A percentile compares a stretch with the other conserved stretches of the same genome.
phyloP scores from a whole-genome alignment of 257 asterid species.

The Rauvolfia tetraphylla region DNA sequence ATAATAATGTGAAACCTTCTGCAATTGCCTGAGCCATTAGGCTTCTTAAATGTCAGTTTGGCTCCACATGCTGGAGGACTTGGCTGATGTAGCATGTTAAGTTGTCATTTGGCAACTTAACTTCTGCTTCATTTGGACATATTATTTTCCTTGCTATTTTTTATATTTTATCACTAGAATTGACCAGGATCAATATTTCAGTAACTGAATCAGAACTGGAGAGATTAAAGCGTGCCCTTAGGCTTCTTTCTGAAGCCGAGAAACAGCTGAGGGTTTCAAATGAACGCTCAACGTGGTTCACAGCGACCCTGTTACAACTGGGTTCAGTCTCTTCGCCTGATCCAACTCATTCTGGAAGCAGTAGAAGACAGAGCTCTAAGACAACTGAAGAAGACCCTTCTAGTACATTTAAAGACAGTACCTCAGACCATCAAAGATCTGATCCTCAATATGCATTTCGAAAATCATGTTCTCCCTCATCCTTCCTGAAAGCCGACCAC shows the following conservation, averaged over 20 bases:
- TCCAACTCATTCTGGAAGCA: slow-evolving; percentile 69
- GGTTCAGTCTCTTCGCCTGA: slow-evolving; percentile 75
- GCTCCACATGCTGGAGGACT: background rate
- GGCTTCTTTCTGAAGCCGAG: slow-evolving; percentile 90
- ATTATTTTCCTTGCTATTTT: background rate
- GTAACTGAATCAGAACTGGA: slow-evolving; percentile 80
- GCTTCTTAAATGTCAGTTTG: background rate
- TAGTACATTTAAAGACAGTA: slow-evolving; percentile 47
- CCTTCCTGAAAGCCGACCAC: slow-evolving; percentile 32
- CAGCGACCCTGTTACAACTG: slow-evolving; percentile 86
- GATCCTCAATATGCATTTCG: slow-evolving; percentile 36
- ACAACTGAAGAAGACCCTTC: slow-evolving; percentile 63
- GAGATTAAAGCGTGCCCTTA: slow-evolving; percentile 74
- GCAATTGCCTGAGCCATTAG: background rate
- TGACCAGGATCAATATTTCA: slow-evolving; percentile 27
- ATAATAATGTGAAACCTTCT: background rate
- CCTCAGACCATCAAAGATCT: slow-evolving; percentile 35
- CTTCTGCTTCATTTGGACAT: background rate
- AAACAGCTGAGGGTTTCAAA: slow-evolving; percentile 81
- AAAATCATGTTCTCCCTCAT: slow-evolving; percentile 42
- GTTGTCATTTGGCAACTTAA: background rate
- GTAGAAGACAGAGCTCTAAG: slow-evolving; percentile 73
- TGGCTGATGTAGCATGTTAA: background rate
- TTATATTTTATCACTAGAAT: background rate
- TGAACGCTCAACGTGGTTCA: slow-evolving; percentile 97